Evolutionary conservation across 2,329 filamentous ascomycete genomes (phyloP), one percentile per base, ranked within the genome.

Genomic region (Dothistroma pini): DNA sequence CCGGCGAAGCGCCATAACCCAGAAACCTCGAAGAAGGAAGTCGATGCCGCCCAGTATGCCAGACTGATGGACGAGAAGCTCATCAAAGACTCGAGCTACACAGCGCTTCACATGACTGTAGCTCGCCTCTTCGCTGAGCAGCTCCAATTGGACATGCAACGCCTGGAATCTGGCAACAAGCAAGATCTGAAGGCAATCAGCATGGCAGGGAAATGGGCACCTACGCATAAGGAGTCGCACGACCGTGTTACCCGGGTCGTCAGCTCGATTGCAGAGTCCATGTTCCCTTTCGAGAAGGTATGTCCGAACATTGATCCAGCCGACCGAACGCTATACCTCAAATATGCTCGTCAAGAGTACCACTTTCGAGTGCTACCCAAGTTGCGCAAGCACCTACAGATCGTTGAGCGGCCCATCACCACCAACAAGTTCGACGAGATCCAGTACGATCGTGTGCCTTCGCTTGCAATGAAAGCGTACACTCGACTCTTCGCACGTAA

Each of bases 151-250:
- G 84, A 87, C 67, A 64, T 80, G 1, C 66, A 63, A 0, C 69
- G 78, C 0, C 75, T 86, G 0, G 68, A 74, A 4, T 75, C 74
- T 16, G 69, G 70, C 10, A 75, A 80, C 32, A 68, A 73, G 16
- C 74, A 75, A 49, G 76, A 77, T 7, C 76, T 77, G 66, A 75
- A 75, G 29, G 71, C 70, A 14, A 79, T 86, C 57, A 85, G 83
- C 0, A 78, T 86, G 0, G 84, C 82, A 58, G 83, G 78, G 2
- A 87, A 87, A 63, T 87, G 84, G 85, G 82, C 84, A 0, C 85
- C 85, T 1, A 80, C 80, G 0, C 77, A 80, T 19, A 78, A 79
- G 35, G 77, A 76, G 41, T 83, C 84, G 64, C 84, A 86, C 65
- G 85, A 87, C 70, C 80, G 80, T 63, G 80, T 85, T 63, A 86